These are phyloP conservation scores for Akanthomyces muscarius DNA, from an alignment of 2,329 filamentous ascomycete genomes.

Conservation along the genomic window DNA sequence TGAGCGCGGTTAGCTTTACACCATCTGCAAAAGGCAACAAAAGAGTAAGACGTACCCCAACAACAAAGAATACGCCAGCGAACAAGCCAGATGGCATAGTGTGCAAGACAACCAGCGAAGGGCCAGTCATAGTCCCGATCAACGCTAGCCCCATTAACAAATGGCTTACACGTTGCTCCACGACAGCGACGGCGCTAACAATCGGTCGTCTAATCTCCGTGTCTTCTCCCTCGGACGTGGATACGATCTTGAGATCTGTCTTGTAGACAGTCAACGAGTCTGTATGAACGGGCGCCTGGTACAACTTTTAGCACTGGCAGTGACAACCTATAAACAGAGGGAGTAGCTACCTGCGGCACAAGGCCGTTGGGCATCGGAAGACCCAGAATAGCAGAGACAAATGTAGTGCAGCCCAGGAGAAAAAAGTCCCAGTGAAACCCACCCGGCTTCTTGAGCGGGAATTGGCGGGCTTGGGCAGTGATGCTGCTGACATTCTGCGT, in stretches of 20 bases:
- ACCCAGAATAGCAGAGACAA: not conserved
- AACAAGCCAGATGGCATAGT: too few relatives aligned
- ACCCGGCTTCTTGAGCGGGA: not conserved
- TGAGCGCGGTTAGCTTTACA: not conserved
- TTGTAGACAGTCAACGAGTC: not conserved
- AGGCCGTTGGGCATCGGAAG: not conserved
- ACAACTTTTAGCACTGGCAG: too few relatives aligned
- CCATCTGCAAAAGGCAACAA: not conserved
- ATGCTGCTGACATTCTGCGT: too few relatives aligned
- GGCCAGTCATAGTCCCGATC: too few relatives aligned
- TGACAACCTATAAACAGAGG: not conserved
- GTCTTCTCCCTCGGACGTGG: not conserved
- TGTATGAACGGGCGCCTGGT: not conserved
- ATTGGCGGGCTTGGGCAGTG: too few relatives aligned
- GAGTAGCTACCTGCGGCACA: not conserved
- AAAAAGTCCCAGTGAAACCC: not conserved
- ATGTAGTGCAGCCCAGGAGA: not conserved
- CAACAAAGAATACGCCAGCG: too few relatives aligned
- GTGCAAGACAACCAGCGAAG: too few relatives aligned
- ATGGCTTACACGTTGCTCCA: not conserved
- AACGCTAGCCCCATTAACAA: too few relatives aligned
- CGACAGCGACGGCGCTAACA: not conserved
- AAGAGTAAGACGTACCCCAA: not conserved
- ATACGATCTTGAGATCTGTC: not conserved
- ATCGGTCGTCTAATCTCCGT: not conserved